phyloP scores from a whole-genome alignment of 371 early-diverging fungal species.

The Capillidium rhysosporum region DNA sequence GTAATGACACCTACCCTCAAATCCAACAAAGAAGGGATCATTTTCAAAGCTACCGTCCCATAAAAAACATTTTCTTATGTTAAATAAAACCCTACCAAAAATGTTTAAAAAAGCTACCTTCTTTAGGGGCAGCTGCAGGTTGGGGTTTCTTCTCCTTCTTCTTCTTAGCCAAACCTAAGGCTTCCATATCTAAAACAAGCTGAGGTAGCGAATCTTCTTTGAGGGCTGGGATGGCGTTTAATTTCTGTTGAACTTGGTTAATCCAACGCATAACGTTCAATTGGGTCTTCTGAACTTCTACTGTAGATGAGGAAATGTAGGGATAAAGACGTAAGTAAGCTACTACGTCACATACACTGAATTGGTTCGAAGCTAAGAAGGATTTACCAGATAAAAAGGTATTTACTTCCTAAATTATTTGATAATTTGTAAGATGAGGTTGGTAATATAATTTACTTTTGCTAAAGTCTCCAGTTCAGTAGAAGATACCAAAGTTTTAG shows the following conservation, averaged over 20 bases:
- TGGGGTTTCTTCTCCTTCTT: slow-evolving; percentile 39
- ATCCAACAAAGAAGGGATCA: slow-evolving; percentile 66
- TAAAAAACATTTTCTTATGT: too few species aligned
- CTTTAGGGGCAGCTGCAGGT: slow-evolving; percentile 10
- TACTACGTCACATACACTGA: slow-evolving; percentile 47
- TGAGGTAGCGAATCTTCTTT: neutral
- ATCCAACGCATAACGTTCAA: slow-evolving; percentile 10
- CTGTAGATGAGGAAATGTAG: slow-evolving; percentile 22
- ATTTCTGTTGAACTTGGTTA: slow-evolving; percentile 10
- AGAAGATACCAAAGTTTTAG: neutral
- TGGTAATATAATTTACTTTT: slow-evolving; percentile 2
- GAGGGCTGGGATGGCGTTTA: neutral
- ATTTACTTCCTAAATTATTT: slow-evolving; percentile 25
- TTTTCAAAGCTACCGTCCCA: slow-evolving; percentile 13
- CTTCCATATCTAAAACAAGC: slow-evolving; percentile 11
- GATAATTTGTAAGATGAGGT: neutral
- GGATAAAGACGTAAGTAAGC: slow-evolving; percentile 41
- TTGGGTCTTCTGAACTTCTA: neutral
- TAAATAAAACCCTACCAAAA: neutral
- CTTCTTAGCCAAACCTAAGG: slow-evolving; percentile 14
- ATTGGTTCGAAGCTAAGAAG: slow-evolving; percentile 36
- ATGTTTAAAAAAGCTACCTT: slow-evolving; percentile 17
- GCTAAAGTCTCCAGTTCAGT: neutral
- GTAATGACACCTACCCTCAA: slow-evolving; percentile 82
- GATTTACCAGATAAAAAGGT: slow-evolving; percentile 27